phyloP scores from a whole-genome alignment of 805 yeast species.

The Candida silvicultrix region DNA sequence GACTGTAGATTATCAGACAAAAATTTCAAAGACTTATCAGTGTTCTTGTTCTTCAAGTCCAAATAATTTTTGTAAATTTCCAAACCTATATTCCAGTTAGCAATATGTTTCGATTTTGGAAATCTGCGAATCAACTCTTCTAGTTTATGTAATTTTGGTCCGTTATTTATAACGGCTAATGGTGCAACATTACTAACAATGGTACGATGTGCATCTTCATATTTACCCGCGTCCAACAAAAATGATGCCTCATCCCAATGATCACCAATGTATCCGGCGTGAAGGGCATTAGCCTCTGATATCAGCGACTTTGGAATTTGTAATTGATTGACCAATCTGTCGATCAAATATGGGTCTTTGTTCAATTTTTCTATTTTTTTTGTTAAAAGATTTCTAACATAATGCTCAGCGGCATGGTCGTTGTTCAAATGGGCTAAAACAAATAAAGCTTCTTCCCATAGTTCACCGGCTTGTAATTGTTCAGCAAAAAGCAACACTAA shows the following conservation, averaged over 20 bases:
- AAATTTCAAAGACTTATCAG: slow-evolving; percentile 26
- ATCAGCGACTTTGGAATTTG: slow-evolving; percentile 43
- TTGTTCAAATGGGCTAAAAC: slow-evolving; percentile 51
- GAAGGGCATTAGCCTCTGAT: slow-evolving; percentile 54
- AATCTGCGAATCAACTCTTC: slow-evolving; percentile 32
- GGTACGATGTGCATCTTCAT: slow-evolving; percentile 57
- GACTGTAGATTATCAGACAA: slow-evolving; percentile 41
- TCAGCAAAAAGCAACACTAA: slow-evolving; percentile 40
- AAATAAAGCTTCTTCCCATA: slow-evolving; percentile 55
- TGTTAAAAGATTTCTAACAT: slow-evolving; percentile 28
- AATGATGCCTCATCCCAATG: slow-evolving; percentile 55
- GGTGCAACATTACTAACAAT: slow-evolving; percentile 67
- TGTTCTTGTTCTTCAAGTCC: slow-evolving; percentile 22
- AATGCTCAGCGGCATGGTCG: slow-evolving; percentile 36
- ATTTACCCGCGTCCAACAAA: slow-evolving; percentile 52
- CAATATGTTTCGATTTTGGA: slow-evolving; percentile 36
- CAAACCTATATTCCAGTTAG: slow-evolving; percentile 52
- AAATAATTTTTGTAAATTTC: slow-evolving; percentile 51
- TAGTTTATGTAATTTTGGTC: slow-evolving; percentile 23
- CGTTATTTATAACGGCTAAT: slow-evolving; percentile 48
- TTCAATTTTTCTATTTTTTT: slow-evolving; percentile 20
- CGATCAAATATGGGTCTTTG: slow-evolving; percentile 18
- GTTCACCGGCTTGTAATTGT: slow-evolving; percentile 39
- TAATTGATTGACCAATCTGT: slow-evolving; percentile 31
- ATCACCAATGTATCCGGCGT: slow-evolving; percentile 42